A percentile compares a stretch with the other conserved stretches of the same genome.
Conservation (phyloP, 2,329 filamentous ascomycete species). For the Diaporthe vaccinii region DNA sequence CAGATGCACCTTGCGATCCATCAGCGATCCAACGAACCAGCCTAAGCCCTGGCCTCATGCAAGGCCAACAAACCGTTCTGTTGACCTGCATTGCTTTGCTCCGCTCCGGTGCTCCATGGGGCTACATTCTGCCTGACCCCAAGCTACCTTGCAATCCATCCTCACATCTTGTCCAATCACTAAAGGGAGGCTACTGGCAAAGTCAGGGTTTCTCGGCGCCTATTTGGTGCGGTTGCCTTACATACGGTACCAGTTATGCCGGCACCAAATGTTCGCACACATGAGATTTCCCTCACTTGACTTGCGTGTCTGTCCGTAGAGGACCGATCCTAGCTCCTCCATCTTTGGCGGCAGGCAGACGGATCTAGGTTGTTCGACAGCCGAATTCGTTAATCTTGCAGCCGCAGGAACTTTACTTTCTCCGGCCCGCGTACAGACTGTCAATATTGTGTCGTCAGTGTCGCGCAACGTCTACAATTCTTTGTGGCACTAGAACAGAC, state of each 20-base stretch:
- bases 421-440: slow-evolving; percentile 18
- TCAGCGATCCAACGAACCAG: slow-evolving; percentile 36
- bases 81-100: slow-evolving; percentile 32
- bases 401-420: slow-evolving; percentile 11
- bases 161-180: slow-evolving; percentile 33
- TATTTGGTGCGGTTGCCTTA: slow-evolving; percentile 29
- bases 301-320: slow-evolving; percentile 1
- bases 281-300: slow-evolving; percentile 40
- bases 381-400: neutral
- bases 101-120: slow-evolving; percentile 31
- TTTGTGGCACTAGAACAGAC: slow-evolving; percentile 28
- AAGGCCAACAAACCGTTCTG: slow-evolving; percentile 36
- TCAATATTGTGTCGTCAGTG: neutral
- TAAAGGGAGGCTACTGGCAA: slow-evolving; percentile 32
- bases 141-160: slow-evolving; percentile 20
- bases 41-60: slow-evolving; percentile 35
- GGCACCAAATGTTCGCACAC: slow-evolving; percentile 34
- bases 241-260: slow-evolving; percentile 30
- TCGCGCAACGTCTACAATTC: slow-evolving; percentile 14
- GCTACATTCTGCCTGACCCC: slow-evolving; percentile 25
- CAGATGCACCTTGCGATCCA: slow-evolving; percentile 28
- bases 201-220: slow-evolving; percentile 22
- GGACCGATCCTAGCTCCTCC: neutral
- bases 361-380: neutral
- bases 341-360: neutral